Conservation (phyloP, 176 grass and related monocot species). For the Cocos nucifera region DNA sequence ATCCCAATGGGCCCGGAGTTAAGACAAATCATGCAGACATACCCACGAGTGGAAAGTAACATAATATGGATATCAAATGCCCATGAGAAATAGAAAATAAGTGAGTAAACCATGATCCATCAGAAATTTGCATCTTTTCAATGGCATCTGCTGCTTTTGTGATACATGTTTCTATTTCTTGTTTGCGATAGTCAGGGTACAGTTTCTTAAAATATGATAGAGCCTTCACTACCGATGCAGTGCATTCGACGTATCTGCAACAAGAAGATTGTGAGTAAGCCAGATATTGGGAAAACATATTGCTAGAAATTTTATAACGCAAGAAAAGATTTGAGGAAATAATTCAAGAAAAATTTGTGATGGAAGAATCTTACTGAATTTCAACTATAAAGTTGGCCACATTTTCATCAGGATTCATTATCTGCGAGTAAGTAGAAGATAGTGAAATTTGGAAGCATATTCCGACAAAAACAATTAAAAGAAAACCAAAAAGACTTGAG, state of each 20-base stretch:
- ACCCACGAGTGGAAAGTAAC: neutral
- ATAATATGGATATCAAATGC: neutral
- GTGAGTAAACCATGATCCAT: conserved; percentile 52
- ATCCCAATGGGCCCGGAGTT: neutral
- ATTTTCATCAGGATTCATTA: no score
- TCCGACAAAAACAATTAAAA: no score
- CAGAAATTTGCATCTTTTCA: conserved; percentile 51
- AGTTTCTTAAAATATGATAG: conserved; percentile 37
- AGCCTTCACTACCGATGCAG: conserved; percentile 53
- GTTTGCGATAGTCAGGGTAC: conserved; percentile 40
- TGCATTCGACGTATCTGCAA: conserved; percentile 63
- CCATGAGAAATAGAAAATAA: neutral
- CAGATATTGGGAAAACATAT: no score
- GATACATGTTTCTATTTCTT: conserved; percentile 50
- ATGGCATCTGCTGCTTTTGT: conserved; percentile 36
- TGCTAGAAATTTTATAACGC: no score
- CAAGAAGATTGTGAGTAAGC: neutral
- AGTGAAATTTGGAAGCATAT: no score
- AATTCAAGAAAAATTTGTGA: no score
- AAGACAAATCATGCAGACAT: neutral
- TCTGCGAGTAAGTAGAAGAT: no score
- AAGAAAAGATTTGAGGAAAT: no score
- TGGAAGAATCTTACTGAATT: no score
- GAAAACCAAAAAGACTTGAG: no score
- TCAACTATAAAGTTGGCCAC: no score